A percentile compares a stretch with the other conserved stretches of the same genome.
These are phyloP conservation scores for Penicillium sp. DNA, from an alignment of 2,329 filamentous ascomycete genomes.

Conservation along the genomic window DNA sequence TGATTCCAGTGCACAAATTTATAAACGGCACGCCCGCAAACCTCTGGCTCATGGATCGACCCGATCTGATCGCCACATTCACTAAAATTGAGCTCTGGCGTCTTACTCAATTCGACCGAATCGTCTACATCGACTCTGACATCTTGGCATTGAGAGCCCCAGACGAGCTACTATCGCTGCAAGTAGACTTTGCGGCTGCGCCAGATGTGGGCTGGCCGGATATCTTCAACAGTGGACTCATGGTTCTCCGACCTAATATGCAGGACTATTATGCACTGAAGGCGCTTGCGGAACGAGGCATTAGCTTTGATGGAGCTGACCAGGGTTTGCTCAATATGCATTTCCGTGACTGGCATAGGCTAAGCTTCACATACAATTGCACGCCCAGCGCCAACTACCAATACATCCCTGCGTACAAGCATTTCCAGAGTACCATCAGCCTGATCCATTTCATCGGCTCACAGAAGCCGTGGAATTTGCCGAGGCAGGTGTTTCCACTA, in stretches of 20 bases:
- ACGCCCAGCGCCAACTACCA: conserved; percentile 96
- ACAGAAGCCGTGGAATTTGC: conserved; percentile 80
- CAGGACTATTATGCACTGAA: conserved; percentile 80
- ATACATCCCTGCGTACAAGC: conserved; percentile 88
- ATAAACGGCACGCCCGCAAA: conserved; percentile 73
- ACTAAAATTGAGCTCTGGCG: conserved; percentile 96
- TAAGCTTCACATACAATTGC: conserved; percentile 96
- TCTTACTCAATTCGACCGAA: conserved; percentile 79
- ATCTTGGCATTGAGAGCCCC: conserved; percentile 84
- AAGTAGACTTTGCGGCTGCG: conserved; percentile 62
- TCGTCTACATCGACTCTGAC: conserved; percentile 93
- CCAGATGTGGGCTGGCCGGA: conserved; percentile 98
- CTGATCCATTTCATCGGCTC: conserved; percentile 92
- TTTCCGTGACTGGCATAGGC: conserved; percentile 76
- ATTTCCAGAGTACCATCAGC: conserved; percentile 85
- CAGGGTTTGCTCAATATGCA: conserved; percentile 95
- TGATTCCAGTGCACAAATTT: conserved; percentile 78
- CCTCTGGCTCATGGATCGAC: conserved; percentile 83
- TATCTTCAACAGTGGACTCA: conserved; percentile 95
- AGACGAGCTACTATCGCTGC: conserved; percentile 78
- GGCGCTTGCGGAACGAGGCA: conserved; percentile 76
- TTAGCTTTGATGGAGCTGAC: conserved; percentile 95
- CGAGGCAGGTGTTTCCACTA: conserved; percentile 32
- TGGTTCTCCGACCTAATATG: conserved; percentile 82
- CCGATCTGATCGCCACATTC: conserved; percentile 85